A percentile compares a stretch with the other conserved stretches of the same genome.
phyloP scores from a whole-genome alignment of 1,139 yeast species.

The Taiozyma onychis region DNA sequence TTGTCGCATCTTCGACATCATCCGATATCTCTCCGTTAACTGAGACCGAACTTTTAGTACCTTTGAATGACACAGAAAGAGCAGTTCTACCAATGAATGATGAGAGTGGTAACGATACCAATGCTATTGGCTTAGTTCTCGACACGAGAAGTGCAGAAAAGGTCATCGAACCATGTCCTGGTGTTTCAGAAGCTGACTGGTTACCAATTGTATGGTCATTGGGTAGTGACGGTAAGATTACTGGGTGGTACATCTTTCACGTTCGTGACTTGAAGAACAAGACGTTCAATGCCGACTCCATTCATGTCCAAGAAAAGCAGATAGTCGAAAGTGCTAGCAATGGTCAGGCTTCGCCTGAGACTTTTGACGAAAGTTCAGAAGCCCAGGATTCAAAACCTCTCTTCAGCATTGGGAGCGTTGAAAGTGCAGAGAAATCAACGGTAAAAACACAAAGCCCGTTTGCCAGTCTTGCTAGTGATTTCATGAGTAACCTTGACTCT shows the following conservation, averaged over 20 bases:
- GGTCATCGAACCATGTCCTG: conserved; percentile 50
- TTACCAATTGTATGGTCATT: conserved; percentile 61
- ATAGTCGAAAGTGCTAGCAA: conserved; percentile 3
- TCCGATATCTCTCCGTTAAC: conserved; percentile 50
- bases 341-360: not conserved
- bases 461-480: not conserved
- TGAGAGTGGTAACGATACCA: conserved; percentile 58
- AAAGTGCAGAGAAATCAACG: not conserved
- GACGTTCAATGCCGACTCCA: conserved; percentile 21
- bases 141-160: conserved; percentile 44
- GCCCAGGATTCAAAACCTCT: not conserved
- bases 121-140: conserved; percentile 62
- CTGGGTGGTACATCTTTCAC: conserved; percentile 63
- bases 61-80: conserved; percentile 61
- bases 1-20: conserved; percentile 57
- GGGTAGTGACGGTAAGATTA: conserved; percentile 55
- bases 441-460: not conserved
- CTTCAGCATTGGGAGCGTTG: not conserved
- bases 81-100: conserved; percentile 70
- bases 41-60: conserved; percentile 30
- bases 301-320: conserved; percentile 12
- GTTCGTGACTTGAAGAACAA: conserved; percentile 37
- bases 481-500: not conserved
- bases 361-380: not conserved
- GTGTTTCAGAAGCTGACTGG: conserved; percentile 49